A percentile compares a stretch with the other conserved stretches of the same genome.
phyloP scores from a whole-genome alignment of 805 yeast species.

The Yarrowia bubula region DNA sequence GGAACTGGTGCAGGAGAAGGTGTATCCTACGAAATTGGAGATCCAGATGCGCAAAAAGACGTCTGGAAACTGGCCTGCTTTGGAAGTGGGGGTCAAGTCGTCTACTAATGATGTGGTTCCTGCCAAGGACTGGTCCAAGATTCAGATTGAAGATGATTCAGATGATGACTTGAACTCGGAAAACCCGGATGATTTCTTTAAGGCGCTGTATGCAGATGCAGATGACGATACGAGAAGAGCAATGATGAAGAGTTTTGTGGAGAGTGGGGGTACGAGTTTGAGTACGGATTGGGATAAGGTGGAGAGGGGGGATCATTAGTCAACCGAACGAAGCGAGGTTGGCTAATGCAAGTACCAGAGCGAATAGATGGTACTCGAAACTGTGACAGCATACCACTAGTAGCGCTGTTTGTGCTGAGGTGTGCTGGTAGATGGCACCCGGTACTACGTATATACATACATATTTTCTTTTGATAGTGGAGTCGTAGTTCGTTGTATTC shows the following conservation, averaged over 20 bases:
- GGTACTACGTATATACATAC: too few species aligned
- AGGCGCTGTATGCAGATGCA: conserved; percentile 67
- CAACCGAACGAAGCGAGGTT: not conserved
- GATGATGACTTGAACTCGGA: conserved; percentile 49
- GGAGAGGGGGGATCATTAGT: conserved; percentile 29
- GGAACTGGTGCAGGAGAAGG: conserved; percentile 22
- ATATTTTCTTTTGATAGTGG: too few species aligned
- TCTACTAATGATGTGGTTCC: not conserved
- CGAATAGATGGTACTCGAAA: too few species aligned
- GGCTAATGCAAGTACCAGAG: too few species aligned
- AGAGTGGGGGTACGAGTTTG: conserved; percentile 89
- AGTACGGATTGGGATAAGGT: conserved; percentile 95
- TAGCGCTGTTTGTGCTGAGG: too few species aligned
- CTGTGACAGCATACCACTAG: too few species aligned
- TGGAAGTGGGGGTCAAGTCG: conserved; percentile 32
- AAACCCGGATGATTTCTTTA: conserved; percentile 62
- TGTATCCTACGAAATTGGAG: conserved; percentile 31
- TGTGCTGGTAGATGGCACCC: too few species aligned
- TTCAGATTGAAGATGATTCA: conserved; percentile 40
- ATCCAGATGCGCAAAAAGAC: conserved; percentile 61
- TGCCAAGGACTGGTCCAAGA: conserved; percentile 30
- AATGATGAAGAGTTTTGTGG: conserved; percentile 94
- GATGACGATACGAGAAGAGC: conserved; percentile 88
- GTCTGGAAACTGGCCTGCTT: conserved; percentile 68
- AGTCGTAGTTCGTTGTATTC: too few species aligned